Percentiles rank a stretch among this genome's conserved stretches.
Conservation (phyloP, 768 basidiomycete genomes). For the Cantharellus anzutake region DNA sequence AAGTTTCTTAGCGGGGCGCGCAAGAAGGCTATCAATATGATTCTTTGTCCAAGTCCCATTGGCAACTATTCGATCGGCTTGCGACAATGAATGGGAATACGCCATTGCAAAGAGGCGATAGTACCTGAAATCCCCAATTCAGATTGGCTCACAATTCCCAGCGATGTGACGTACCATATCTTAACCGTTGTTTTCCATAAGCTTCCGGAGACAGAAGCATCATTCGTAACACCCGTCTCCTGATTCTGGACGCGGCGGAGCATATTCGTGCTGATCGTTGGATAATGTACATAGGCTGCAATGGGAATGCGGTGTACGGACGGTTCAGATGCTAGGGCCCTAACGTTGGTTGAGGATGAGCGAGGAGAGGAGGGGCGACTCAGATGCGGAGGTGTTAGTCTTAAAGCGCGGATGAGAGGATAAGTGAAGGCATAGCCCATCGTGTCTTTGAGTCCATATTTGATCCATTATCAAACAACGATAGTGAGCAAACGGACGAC, state of each 20-base stretch:
- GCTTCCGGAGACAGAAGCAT: slow-evolving; percentile 14
- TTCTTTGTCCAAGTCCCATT: slow-evolving; percentile 90
- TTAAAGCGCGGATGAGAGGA: slow-evolving; percentile 47
- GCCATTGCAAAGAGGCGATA: slow-evolving; percentile 75
- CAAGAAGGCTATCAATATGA: slow-evolving; percentile 60
- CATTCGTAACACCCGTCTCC: slow-evolving; percentile 20
- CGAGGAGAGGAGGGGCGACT: too few species aligned
- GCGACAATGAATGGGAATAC: slow-evolving; percentile 56
- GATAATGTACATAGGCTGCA: slow-evolving; percentile 90
- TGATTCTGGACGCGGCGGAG: slow-evolving; percentile 45
- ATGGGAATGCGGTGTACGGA: slow-evolving; percentile 32
- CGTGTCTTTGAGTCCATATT: slow-evolving; percentile 38
- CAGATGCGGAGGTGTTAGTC: slow-evolving; percentile 8
- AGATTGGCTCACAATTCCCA: background rate
- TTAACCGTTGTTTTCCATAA: slow-evolving; percentile 21
- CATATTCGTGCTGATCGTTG: slow-evolving; percentile 92
- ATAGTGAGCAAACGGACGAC: slow-evolving; percentile 1
- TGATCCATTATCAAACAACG: background rate
- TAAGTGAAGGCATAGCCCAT: slow-evolving; percentile 98
- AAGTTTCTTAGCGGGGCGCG: background rate
- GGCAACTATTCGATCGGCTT: slow-evolving; percentile 52
- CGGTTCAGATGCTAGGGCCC: background rate
- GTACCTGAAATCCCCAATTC: slow-evolving; percentile 32
- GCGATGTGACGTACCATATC: slow-evolving; percentile 16
- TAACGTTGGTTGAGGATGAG: slow-evolving; percentile 7